These are phyloP conservation scores for Rhypophila decipiens DNA, from an alignment of 495 filamentous ascomycete genomes.

Conservation along the genomic window DNA sequence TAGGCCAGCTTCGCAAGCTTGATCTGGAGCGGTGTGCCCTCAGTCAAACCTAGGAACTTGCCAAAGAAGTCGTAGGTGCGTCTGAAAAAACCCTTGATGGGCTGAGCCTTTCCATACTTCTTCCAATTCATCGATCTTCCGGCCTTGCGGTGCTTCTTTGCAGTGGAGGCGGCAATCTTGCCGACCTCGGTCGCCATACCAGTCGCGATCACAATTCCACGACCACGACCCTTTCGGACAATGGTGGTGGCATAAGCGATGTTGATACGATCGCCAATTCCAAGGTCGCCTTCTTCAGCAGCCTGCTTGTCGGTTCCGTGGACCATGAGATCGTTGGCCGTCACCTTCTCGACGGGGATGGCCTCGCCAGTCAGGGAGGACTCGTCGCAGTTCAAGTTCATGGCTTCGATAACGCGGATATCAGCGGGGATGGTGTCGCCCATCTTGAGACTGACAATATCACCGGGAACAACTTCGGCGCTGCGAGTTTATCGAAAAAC, in stretches of 20 bases:
- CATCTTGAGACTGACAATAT: conserved; percentile 72
- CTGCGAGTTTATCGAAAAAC: conserved; percentile 27
- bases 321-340: conserved; percentile 24
- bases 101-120: conserved; percentile 53
- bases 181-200: conserved; percentile 82
- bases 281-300: conserved; percentile 42
- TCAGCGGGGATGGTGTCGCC: conserved; percentile 82
- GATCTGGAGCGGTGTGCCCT: conserved; percentile 74
- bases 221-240: conserved; percentile 61
- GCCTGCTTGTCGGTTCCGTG: conserved; percentile 24
- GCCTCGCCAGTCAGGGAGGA: conserved; percentile 63
- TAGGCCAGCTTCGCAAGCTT: conserved; percentile 75
- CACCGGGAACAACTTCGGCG: conserved; percentile 72
- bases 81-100: conserved; percentile 48
- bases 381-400: conserved; percentile 54
- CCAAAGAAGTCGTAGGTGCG: conserved; percentile 59
- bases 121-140: conserved; percentile 56
- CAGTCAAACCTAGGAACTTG: conserved; percentile 67
- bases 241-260: conserved; percentile 64
- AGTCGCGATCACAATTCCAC: conserved; percentile 60
- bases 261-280: conserved; percentile 60
- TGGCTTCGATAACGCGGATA: conserved; percentile 64
- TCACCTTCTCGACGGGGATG: conserved; percentile 33
- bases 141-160: conserved; percentile 53
- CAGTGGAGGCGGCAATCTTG: conserved; percentile 67